These are phyloP conservation scores for Oryza australiensis DNA, from an alignment of 176 grass and related monocot genomes.

Conservation along the genomic window DNA sequence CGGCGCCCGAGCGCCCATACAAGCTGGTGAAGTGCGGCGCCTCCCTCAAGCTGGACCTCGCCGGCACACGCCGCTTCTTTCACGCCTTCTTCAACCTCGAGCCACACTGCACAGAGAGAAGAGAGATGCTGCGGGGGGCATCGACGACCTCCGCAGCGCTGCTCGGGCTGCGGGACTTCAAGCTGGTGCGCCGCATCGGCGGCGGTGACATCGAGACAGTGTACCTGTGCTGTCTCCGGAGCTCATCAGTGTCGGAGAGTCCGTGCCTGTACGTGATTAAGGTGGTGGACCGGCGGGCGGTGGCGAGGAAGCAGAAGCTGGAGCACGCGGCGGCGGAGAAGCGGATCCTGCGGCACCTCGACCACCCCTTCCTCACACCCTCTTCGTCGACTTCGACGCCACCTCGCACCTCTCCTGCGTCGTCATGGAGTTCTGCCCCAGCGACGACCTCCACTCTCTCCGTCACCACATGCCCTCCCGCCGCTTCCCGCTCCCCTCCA, in stretches of 20 bases:
- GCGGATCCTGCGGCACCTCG: constrained; percentile 62
- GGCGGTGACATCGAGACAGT: constrained; percentile 86
- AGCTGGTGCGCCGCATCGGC: constrained; percentile 65
- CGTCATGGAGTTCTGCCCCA: constrained; percentile 88
- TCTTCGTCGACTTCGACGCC: constrained; percentile 87
- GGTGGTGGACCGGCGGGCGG: constrained; percentile 67
- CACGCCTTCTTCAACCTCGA: too few relatives aligned
- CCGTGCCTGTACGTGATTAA: constrained; percentile 79
- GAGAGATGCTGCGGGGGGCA: too few relatives aligned
- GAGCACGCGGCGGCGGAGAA: constrained; percentile 66
- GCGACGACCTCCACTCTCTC: constrained; percentile 82
- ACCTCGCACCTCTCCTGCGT: constrained; percentile 67
- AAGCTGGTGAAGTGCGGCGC: too few relatives aligned
- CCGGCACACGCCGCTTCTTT: too few relatives aligned
- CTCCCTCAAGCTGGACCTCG: too few relatives aligned
- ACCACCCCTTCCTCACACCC: constrained; percentile 89
- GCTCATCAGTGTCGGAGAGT: not conserved
- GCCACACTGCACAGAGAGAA: too few relatives aligned
- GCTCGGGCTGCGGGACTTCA: constrained; percentile 63
- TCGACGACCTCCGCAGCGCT: constrained; percentile 14
- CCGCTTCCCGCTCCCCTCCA: constrained; percentile 60
- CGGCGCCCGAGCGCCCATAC: too few relatives aligned
- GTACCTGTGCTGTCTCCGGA: constrained; percentile 70
- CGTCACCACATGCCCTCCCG: constrained; percentile 68
- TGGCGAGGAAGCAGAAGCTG: constrained; percentile 68